These are phyloP conservation scores for Neurospora sp. DNA, from an alignment of 495 filamentous ascomycete genomes.

Conservation along the genomic window DNA sequence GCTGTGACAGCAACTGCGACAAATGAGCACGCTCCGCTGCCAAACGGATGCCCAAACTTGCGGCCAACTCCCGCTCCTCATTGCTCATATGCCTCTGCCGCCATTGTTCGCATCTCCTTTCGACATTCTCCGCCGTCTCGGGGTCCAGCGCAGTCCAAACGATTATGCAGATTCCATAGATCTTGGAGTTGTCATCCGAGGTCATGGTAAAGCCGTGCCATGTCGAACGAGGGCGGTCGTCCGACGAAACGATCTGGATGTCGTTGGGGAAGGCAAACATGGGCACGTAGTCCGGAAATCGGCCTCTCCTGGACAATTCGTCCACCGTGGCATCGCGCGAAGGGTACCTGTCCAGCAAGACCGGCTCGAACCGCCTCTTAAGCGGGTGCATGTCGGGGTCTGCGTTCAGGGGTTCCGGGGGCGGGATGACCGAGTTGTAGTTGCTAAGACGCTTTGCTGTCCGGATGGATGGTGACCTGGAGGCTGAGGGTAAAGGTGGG, in stretches of 20 bases:
- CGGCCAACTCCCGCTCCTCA: constrained; percentile 88
- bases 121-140: constrained; percentile 74
- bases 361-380: constrained; percentile 87
- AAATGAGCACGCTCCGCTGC: constrained; percentile 85
- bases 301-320: constrained; percentile 67
- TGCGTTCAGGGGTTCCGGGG: constrained; percentile 77
- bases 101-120: constrained; percentile 90
- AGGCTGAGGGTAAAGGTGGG: constrained; percentile 46
- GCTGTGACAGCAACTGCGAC: constrained; percentile 71
- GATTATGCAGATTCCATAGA: constrained; percentile 86
- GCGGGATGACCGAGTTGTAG: constrained; percentile 96
- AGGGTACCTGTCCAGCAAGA: constrained; percentile 87
- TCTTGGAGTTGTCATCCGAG: constrained; percentile 75
- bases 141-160: constrained; percentile 84
- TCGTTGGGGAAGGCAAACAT: constrained; percentile 99
- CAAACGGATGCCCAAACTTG: constrained; percentile 81
- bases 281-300: constrained; percentile 93
- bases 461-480: constrained; percentile 43
- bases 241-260: constrained; percentile 89
- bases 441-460: constrained; percentile 86
- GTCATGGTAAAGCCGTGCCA: constrained; percentile 99
- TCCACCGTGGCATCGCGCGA: constrained; percentile 68
- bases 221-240: constrained; percentile 83
- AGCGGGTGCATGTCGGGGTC: constrained; percentile 93
- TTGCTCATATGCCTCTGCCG: constrained; percentile 89